Conservation (phyloP, 225 moss, liverwort and hornwort species). For the Bryum argenteum region DNA sequence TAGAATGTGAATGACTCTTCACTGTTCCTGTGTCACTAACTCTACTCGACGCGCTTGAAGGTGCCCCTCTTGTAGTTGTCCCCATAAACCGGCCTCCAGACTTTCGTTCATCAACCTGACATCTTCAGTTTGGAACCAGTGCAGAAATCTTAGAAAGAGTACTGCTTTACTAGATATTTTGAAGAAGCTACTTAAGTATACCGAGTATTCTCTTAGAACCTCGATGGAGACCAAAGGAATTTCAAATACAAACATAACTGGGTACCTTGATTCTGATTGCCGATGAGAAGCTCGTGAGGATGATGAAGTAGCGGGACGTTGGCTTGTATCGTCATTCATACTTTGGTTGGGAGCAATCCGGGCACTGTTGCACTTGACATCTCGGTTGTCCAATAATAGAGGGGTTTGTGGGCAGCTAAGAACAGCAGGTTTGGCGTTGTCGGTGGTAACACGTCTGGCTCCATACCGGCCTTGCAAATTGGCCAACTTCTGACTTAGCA, state of each 20-base stretch:
- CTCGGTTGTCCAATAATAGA: conserved; percentile 42
- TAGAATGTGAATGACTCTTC: conserved; percentile 26
- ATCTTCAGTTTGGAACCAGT: not conserved
- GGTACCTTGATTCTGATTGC: conserved; percentile 11
- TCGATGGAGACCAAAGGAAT: not conserved
- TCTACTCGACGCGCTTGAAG: conserved; percentile 26
- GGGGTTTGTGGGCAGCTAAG: conserved; percentile 75
- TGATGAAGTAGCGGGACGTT: conserved; percentile 31
- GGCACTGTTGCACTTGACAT: conserved; percentile 18
- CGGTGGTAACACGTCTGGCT: conserved; percentile 40
- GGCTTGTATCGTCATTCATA: conserved; percentile 25
- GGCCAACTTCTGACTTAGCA: conserved; percentile 75
- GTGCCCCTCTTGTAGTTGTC: conserved; percentile 1
- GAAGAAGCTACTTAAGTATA: not conserved
- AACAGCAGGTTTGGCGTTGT: conserved; percentile 42
- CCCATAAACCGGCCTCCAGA: conserved; percentile 12
- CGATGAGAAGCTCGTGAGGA: conserved; percentile 23
- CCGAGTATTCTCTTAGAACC: not conserved
- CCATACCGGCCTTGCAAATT: conserved; percentile 72
- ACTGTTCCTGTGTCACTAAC: conserved; percentile 24
- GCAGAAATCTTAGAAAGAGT: not conserved
- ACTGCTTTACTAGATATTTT: not conserved
- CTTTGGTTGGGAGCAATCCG: conserved; percentile 18
- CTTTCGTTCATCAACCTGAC: conserved; percentile 35
- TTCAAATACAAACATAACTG: not conserved